Conservation (phyloP, 768 basidiomycete species). For the Suillus lakei region DNA sequence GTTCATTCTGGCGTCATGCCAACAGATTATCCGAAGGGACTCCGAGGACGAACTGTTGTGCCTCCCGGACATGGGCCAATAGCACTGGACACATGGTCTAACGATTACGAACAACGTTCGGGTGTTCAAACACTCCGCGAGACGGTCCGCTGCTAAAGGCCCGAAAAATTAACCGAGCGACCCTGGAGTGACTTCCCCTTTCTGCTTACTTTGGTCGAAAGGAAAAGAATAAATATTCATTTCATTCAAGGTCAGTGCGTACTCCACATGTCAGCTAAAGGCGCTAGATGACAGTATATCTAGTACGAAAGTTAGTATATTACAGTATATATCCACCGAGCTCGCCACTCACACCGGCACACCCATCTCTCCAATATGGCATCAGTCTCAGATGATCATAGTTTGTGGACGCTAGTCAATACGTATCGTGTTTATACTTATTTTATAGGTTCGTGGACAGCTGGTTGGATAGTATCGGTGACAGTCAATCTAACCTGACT, state of each 20-base stretch:
- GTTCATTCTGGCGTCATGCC: neutral
- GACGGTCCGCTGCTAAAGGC: too few relatives aligned
- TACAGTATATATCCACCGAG: neutral
- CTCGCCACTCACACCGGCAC: neutral
- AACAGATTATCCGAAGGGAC: neutral
- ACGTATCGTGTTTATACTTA: neutral
- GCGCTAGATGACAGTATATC: neutral
- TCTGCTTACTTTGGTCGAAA: neutral
- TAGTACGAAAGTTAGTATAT: too few relatives aligned
- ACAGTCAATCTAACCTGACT: neutral
- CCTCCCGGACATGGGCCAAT: neutral
- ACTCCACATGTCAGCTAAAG: neutral
- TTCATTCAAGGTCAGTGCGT: neutral
- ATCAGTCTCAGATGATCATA: neutral
- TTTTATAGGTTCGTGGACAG: neutral
- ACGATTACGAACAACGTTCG: neutral
- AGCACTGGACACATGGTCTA: neutral
- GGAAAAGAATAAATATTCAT: neutral
- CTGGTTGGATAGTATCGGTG: neutral
- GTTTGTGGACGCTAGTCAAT: neutral
- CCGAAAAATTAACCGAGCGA: too few relatives aligned
- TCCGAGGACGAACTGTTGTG: neutral
- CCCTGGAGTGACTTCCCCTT: neutral
- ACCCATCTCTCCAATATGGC: neutral
- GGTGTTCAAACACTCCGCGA: neutral